phyloP scores from a whole-genome alignment of 371 early-diverging fungal species.

The Amoeboaphelidium occidentale region DNA sequence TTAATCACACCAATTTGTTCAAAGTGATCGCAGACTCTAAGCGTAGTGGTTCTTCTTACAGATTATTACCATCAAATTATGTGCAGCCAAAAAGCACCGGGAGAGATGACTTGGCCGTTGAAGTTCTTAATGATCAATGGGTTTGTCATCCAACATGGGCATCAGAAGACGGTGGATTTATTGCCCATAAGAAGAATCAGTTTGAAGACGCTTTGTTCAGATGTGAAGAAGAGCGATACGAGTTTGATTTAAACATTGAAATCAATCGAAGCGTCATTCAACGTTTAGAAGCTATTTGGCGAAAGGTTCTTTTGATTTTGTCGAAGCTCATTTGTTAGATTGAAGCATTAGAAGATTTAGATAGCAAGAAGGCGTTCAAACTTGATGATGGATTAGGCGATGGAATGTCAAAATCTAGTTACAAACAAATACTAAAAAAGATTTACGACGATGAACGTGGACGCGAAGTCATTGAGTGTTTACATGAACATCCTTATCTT shows the following conservation, averaged over 20 bases:
- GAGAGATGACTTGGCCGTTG: conserved; percentile 60
- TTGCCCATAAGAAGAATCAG: conserved; percentile 71
- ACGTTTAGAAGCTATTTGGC: conserved; percentile 62
- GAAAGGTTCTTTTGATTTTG: too few relatives aligned
- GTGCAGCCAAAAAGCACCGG: conserved; percentile 40
- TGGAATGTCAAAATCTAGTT: conserved; percentile 56
- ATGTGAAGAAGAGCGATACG: conserved; percentile 95
- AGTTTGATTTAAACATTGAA: conserved; percentile 91
- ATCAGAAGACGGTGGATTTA: conserved; percentile 82
- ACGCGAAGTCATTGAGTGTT: conserved; percentile 63
- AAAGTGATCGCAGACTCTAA: conserved; percentile 4
- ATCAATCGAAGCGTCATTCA: conserved; percentile 73
- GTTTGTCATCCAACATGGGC: conserved; percentile 85
- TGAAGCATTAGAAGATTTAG: neutral
- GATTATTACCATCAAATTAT: conserved; percentile 8
- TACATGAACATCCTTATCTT: conserved; percentile 73
- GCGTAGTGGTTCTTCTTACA: neutral
- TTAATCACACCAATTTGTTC: conserved; percentile 1
- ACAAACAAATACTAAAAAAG: conserved; percentile 69
- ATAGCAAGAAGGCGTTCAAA: neutral
- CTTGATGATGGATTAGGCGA: neutral
- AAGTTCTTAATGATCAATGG: conserved; percentile 87
- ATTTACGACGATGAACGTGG: conserved; percentile 69
- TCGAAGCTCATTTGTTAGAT: neutral
- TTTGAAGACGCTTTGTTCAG: conserved; percentile 89